A percentile compares a stretch with the other conserved stretches of the same genome.
Evolutionary conservation across 2,329 filamentous ascomycete species (phyloP).

Genomic region (Aspergillus calidoustus): DNA sequence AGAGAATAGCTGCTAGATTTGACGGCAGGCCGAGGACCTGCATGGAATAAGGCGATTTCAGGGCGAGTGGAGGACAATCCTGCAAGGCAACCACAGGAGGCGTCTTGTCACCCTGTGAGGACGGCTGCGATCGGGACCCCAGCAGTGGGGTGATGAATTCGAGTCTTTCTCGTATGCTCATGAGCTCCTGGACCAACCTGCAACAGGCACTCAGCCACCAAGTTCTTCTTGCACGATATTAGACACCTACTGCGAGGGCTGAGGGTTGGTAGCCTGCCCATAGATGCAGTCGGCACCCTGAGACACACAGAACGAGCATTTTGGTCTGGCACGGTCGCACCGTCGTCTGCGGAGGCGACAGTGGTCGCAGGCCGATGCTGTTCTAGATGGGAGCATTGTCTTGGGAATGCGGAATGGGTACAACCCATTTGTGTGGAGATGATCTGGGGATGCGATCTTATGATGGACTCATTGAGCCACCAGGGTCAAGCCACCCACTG

Average conservation of each 20-base stretch:
- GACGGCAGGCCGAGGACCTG: not conserved
- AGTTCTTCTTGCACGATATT: not conserved
- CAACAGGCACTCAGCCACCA: not conserved
- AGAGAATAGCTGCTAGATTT: not conserved
- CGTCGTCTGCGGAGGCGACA: constrained; percentile 6
- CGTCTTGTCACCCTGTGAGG: not conserved
- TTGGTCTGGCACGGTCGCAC: constrained; percentile 5
- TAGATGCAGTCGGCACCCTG: not conserved
- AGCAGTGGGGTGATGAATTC: not conserved
- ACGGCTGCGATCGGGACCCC: not conserved
- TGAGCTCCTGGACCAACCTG: constrained; percentile 8
- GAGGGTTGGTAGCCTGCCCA: not conserved
- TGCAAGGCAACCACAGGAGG: not conserved
- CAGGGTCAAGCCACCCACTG: not conserved
- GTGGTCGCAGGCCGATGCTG: not conserved
- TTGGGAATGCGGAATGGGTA: not conserved
- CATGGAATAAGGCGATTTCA: constrained; percentile 9
- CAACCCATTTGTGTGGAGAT: not conserved
- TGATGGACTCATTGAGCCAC: not conserved
- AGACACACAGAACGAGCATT: constrained; percentile 2
- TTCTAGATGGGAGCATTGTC: not conserved
- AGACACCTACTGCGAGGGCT: not conserved
- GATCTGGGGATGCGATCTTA: not conserved
- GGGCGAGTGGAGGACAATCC: not conserved
- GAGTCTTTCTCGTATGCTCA: constrained; percentile 4